Conservation (phyloP, 371 early-diverging fungal genomes). For the Actinomortierella ambigua region DNA sequence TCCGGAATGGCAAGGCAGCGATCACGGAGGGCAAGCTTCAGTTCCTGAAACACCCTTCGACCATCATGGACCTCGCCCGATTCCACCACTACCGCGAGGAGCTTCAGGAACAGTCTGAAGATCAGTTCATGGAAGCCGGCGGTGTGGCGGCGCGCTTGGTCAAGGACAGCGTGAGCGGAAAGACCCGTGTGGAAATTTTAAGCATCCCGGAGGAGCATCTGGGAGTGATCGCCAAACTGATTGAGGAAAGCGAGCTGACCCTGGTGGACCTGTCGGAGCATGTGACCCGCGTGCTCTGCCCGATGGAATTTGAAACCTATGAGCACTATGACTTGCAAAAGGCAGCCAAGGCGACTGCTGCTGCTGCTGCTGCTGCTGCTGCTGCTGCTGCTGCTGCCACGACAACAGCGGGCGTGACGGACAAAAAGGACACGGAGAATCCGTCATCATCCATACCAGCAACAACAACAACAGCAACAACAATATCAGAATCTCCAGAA, state of each 20-base stretch:
- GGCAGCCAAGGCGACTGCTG: no score
- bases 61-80: constrained; percentile 27
- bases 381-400: neutral
- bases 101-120: constrained; percentile 12
- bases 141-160: constrained; percentile 14
- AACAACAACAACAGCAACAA: no score
- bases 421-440: neutral
- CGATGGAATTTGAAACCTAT: constrained; percentile 32
- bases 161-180: neutral
- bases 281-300: constrained; percentile 28
- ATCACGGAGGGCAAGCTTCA: constrained; percentile 42
- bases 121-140: constrained; percentile 13
- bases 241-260: constrained; percentile 33
- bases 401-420: constrained; percentile 6
- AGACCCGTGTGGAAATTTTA: constrained; percentile 23
- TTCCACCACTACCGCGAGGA: constrained; percentile 40
- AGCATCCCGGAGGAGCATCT: constrained; percentile 28
- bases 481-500: no score
- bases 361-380: neutral
- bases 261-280: constrained; percentile 17
- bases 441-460: no score
- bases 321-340: constrained; percentile 3
- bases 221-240: constrained; percentile 35
- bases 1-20: constrained; percentile 35
- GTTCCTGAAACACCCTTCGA: constrained; percentile 31